phyloP scores from a whole-genome alignment of 345 rosid genomes.

The Brassica cretica region DNA sequence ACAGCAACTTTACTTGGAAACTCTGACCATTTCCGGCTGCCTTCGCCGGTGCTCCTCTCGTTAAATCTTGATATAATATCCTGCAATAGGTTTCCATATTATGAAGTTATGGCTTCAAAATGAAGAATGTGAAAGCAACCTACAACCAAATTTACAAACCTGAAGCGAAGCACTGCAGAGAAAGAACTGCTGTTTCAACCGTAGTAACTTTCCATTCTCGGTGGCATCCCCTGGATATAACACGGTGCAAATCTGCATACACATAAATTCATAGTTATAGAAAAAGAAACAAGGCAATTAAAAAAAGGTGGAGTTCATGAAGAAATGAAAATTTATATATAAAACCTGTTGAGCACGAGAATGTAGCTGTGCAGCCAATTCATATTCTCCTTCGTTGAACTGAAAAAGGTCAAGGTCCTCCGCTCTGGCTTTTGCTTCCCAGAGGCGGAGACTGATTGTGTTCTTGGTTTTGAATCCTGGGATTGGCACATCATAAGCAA shows the following conservation, averaged over 20 bases:
- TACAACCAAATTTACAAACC: conserved; percentile 49
- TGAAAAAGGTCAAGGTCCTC: conserved; percentile 77
- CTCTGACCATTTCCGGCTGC: conserved; percentile 75
- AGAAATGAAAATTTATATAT: background rate
- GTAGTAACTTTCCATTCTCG: conserved; percentile 90
- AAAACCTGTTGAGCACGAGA: conserved; percentile 79
- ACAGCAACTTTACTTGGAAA: conserved; percentile 89
- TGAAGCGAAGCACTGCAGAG: conserved; percentile 99
- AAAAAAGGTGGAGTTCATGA: conserved; percentile 15
- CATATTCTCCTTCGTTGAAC: conserved; percentile 96
- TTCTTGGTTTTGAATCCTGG: conserved; percentile 94
- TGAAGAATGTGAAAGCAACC: conserved; percentile 22
- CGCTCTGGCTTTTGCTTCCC: conserved; percentile 91
- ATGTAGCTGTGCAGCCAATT: conserved; percentile 82
- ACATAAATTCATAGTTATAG: conserved; percentile 7
- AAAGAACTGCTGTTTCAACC: conserved; percentile 94
- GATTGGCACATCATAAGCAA: conserved; percentile 94
- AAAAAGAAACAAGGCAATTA: background rate
- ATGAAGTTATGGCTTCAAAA: background rate
- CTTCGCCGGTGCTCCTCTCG: conserved; percentile 60
- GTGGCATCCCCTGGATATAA: conserved; percentile 98
- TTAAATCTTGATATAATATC: conserved; percentile 85
- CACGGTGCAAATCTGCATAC: conserved; percentile 84
- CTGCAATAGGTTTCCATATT: conserved; percentile 47
- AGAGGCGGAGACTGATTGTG: conserved; percentile 94